phyloP scores from a whole-genome alignment of 495 filamentous ascomycete species.

The Lindgomyces ingoldianus region DNA sequence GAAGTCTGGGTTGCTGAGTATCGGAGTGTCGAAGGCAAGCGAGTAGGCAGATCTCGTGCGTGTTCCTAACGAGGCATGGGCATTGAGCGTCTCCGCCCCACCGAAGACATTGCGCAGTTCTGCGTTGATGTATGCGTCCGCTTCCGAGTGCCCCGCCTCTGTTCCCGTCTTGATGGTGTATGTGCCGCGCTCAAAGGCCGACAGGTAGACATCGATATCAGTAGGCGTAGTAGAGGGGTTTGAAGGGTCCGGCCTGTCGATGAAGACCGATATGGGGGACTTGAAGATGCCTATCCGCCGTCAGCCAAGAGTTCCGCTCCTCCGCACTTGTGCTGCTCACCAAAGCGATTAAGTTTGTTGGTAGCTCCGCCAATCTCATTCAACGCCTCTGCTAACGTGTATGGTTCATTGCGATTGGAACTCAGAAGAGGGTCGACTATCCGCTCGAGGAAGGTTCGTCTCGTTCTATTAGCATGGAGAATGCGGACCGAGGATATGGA shows the following conservation, averaged over 20 bases:
- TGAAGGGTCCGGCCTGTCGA: constrained; percentile 66
- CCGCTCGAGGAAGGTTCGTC: constrained; percentile 73
- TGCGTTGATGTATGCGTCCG: constrained; percentile 82
- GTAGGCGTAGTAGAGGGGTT: constrained; percentile 62
- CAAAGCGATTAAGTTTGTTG: constrained; percentile 76
- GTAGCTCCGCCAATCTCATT: constrained; percentile 65
- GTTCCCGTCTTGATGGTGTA: constrained; percentile 88
- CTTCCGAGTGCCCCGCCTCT: constrained; percentile 86
- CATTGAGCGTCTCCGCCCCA: constrained; percentile 82
- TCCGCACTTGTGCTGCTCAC: constrained; percentile 46
- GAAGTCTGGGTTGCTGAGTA: constrained; percentile 79
- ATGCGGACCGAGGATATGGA: constrained; percentile 81
- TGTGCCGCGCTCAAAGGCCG: constrained; percentile 73
- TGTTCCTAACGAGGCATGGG: constrained; percentile 84
- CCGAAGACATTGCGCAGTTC: constrained; percentile 90
- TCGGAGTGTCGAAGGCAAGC: constrained; percentile 75
- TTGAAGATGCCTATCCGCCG: constrained; percentile 74
- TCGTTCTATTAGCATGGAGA: constrained; percentile 73
- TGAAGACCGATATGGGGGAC: constrained; percentile 72
- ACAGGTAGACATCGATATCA: constrained; percentile 75
- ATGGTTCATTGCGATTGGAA: constrained; percentile 62
- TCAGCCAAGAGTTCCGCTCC: neutral
- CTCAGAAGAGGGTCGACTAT: constrained; percentile 77
- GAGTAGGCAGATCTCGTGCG: constrained; percentile 87
- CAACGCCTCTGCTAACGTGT: constrained; percentile 77